A percentile compares a stretch with the other conserved stretches of the same genome.
phyloP scores from a whole-genome alignment of 2,329 filamentous ascomycete genomes.

The Podosphaera aphanis region DNA sequence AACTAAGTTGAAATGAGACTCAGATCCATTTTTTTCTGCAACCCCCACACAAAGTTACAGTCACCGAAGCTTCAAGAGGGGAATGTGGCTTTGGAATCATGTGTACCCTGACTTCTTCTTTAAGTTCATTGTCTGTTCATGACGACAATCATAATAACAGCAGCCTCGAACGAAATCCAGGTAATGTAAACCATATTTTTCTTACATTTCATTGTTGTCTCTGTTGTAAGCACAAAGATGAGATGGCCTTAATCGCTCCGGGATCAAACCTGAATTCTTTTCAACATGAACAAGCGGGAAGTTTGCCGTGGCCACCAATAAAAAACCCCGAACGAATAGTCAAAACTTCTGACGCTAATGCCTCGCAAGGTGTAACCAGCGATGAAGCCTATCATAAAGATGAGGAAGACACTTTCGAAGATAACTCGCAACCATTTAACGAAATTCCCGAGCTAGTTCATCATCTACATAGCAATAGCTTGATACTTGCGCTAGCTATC shows the following conservation, averaged over 20 bases:
- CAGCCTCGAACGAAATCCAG: neutral
- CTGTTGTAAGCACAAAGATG: neutral
- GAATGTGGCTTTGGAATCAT: neutral
- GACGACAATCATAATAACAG: neutral
- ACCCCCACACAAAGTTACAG: neutral
- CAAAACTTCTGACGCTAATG: neutral
- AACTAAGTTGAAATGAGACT: too few species aligned
- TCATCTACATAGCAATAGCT: slow-evolving; percentile 52
- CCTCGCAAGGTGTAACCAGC: neutral
- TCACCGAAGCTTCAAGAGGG: neutral
- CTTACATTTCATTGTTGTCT: neutral
- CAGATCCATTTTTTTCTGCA: neutral
- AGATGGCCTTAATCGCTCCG: neutral
- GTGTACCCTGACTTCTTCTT: neutral
- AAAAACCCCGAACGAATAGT: neutral
- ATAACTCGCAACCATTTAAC: slow-evolving; percentile 2
- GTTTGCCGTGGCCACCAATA: neutral
- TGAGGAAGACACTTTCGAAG: neutral
- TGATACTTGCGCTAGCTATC: slow-evolving; percentile 61
- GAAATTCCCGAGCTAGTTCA: slow-evolving; percentile 41
- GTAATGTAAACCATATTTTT: neutral
- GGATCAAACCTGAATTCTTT: neutral
- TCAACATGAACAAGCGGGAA: neutral
- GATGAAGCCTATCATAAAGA: neutral
- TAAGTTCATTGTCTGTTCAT: neutral